phyloP scores from a whole-genome alignment of 2,329 filamentous ascomycete genomes.

The Macrophomina tecta region DNA sequence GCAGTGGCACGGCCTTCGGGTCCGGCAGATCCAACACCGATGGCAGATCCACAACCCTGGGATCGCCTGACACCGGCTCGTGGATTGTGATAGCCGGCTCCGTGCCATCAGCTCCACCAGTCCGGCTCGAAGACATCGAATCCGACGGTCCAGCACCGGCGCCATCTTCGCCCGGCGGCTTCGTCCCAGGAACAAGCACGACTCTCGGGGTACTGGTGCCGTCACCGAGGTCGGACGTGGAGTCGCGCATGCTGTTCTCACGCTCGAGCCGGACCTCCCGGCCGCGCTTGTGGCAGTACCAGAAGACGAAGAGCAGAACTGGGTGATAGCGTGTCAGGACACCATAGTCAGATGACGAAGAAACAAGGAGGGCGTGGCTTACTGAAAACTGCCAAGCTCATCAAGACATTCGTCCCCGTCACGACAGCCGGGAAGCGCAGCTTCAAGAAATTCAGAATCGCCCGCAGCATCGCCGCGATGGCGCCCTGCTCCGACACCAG shows the following conservation, averaged over 20 bases:
- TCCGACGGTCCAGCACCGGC: neutral
- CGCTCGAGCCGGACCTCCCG: conserved; percentile 79
- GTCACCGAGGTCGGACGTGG: conserved; percentile 33
- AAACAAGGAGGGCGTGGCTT: conserved; percentile 46
- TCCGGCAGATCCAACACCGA: conserved; percentile 45
- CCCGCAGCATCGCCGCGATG: conserved; percentile 80
- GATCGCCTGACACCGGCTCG: conserved; percentile 31
- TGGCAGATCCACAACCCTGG: conserved; percentile 42
- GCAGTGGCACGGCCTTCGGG: conserved; percentile 34
- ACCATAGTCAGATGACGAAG: neutral
- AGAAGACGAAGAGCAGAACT: conserved; percentile 90
- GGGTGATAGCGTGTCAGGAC: neutral
- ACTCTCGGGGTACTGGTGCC: conserved; percentile 33
- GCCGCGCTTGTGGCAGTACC: conserved; percentile 98
- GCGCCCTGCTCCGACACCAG: conserved; percentile 87
- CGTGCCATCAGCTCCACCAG: neutral
- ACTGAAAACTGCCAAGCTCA: conserved; percentile 88
- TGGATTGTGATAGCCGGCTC: conserved; percentile 41
- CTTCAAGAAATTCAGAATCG: conserved; percentile 89
- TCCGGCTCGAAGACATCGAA: conserved; percentile 27
- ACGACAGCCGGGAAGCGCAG: conserved; percentile 88
- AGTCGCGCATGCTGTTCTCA: conserved; percentile 49
- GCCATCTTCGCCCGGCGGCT: neutral
- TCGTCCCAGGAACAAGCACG: conserved; percentile 21
- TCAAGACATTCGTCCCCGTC: conserved; percentile 82